Conservation (phyloP, 495 filamentous ascomycete genomes). For the Xylaria nigripes region DNA sequence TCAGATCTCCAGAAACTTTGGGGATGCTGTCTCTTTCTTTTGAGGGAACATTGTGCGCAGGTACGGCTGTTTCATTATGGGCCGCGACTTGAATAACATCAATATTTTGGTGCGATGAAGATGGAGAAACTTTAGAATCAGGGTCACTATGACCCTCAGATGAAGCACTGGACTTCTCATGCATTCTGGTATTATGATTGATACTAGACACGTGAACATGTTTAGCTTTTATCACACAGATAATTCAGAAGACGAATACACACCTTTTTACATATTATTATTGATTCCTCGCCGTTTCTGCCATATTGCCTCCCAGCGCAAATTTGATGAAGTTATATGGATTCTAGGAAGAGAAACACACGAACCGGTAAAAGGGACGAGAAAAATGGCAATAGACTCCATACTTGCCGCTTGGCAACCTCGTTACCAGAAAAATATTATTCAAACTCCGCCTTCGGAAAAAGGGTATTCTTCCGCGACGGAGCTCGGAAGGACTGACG, state of each 20-base stretch:
- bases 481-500: not conserved
- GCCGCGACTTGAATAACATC: not conserved
- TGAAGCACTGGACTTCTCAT: not conserved
- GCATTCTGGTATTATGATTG: constrained; percentile 4
- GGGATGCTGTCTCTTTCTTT: not conserved
- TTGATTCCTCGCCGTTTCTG: too few relatives aligned
- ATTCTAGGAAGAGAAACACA: too few relatives aligned
- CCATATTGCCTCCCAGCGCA: too few relatives aligned
- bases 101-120: not conserved
- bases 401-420: too few relatives aligned
- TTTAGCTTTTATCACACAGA: not conserved
- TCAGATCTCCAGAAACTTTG: constrained; percentile 18
- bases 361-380: too few relatives aligned
- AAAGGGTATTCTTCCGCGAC: not conserved
- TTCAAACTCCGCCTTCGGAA: constrained; percentile 7
- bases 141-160: not conserved
- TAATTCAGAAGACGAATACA: too few relatives aligned
- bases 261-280: too few relatives aligned
- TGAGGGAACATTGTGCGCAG: not conserved
- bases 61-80: not conserved
- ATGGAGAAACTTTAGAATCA: not conserved
- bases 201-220: not conserved
- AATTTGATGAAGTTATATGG: too few relatives aligned
- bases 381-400: too few relatives aligned
- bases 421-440: not conserved